Conservation (phyloP, 2,329 filamentous ascomycete species). For the Fusarium robinianum region DNA sequence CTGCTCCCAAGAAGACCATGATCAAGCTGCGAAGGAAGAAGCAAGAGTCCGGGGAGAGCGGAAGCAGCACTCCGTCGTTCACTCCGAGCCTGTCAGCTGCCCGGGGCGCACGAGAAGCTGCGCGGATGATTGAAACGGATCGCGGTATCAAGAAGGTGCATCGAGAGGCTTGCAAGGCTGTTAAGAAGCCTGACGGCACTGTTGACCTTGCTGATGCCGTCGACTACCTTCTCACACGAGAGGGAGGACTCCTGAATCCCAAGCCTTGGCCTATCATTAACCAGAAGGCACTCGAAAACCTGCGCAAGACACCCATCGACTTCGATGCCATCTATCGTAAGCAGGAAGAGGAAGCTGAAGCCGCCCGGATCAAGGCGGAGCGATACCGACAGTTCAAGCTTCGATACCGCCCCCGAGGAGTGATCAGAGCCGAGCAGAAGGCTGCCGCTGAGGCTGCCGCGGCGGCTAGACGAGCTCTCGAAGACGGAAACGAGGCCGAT, state of each 20-base stretch:
- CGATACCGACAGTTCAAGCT: slow-evolving; percentile 30
- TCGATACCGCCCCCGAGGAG: slow-evolving; percentile 29
- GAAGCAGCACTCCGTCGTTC: no score
- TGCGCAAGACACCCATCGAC: slow-evolving; percentile 29
- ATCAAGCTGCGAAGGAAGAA: no score
- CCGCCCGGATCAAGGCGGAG: slow-evolving; percentile 22
- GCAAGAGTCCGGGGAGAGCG: no score
- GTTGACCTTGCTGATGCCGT: slow-evolving; percentile 27
- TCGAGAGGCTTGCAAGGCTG: slow-evolving; percentile 22
- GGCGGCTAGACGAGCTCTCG: background rate
- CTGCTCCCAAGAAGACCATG: no score
- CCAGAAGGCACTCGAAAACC: slow-evolving; percentile 17
- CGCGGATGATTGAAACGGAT: slow-evolving; percentile 6
- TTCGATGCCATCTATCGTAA: slow-evolving; percentile 14
- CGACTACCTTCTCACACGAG: slow-evolving; percentile 28
- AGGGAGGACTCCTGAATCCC: slow-evolving; percentile 20
- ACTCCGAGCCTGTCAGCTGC: no score
- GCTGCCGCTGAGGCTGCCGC: slow-evolving; percentile 14
- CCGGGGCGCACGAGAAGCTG: no score
- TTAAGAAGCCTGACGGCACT: slow-evolving; percentile 19
- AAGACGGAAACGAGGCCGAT: background rate
- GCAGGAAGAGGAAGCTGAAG: slow-evolving; percentile 22
- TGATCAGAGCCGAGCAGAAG: slow-evolving; percentile 26
- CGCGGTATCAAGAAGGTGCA: slow-evolving; percentile 19
- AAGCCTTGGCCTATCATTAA: slow-evolving; percentile 30